phyloP scores from a whole-genome alignment of 345 rosid genomes.

The Euphorbia pulcherrima region DNA sequence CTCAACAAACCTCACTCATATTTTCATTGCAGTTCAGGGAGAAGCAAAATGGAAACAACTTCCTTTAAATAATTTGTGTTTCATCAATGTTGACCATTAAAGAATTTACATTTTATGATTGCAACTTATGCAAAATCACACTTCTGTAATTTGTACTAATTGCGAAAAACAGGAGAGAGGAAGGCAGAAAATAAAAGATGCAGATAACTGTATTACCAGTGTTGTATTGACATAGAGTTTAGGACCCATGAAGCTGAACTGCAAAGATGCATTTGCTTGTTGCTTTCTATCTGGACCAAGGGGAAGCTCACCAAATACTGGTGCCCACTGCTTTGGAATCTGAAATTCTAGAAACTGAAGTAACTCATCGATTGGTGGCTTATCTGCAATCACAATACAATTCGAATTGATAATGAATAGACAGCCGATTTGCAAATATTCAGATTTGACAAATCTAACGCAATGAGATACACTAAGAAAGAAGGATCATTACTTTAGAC shows the following conservation, averaged over 20 bases:
- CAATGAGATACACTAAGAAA: not conserved
- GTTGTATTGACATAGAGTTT: slow-evolving; percentile 81
- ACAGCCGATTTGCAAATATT: not conserved
- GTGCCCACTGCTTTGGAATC: slow-evolving; percentile 99
- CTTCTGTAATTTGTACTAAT: no score
- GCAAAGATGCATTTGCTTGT: slow-evolving; percentile 62
- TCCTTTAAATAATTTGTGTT: not conserved
- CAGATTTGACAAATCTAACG: not conserved
- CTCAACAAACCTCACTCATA: not conserved
- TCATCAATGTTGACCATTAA: not conserved
- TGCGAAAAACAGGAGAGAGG: not conserved
- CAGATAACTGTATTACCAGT: slow-evolving; percentile 43
- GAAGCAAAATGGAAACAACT: not conserved
- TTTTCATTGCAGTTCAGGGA: not conserved
- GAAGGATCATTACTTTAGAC: no score
- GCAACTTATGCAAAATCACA: no score
- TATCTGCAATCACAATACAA: slow-evolving; percentile 45
- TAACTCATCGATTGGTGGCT: slow-evolving; percentile 83
- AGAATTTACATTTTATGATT: no score
- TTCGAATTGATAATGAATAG: not conserved
- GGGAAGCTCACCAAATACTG: slow-evolving; percentile 92
- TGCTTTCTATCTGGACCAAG: slow-evolving; percentile 89
- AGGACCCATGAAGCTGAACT: slow-evolving; percentile 89
- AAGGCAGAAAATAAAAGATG: slow-evolving; percentile 6
- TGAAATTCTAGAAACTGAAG: slow-evolving; percentile 96